phyloP scores from a whole-genome alignment of 345 rosid genomes.

The Pistacia integerrima region DNA sequence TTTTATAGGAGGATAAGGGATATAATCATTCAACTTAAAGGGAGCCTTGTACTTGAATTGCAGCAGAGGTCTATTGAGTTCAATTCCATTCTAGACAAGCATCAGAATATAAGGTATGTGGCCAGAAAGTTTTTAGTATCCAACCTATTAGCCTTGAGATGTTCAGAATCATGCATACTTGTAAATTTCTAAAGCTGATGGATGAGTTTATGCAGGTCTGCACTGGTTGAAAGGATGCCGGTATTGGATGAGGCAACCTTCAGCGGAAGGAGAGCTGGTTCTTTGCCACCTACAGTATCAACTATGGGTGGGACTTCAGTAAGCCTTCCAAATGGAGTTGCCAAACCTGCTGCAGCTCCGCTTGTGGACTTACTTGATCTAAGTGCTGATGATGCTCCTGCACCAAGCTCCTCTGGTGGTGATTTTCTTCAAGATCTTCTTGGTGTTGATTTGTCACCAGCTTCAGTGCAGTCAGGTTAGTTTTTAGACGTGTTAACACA shows the following conservation, averaged over 20 bases:
- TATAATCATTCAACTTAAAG: conserved; percentile 70
- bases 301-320: conserved; percentile 55
- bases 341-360: conserved; percentile 70
- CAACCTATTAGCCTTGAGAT: conserved; percentile 12
- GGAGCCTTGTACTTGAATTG: conserved; percentile 93
- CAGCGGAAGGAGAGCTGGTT: conserved; percentile 85
- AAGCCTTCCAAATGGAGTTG: conserved; percentile 88
- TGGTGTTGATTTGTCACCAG: conserved; percentile 69
- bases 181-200: conserved; percentile 27
- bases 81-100: conserved; percentile 85
- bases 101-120: conserved; percentile 71
- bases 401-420: conserved; percentile 74
- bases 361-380: conserved; percentile 87
- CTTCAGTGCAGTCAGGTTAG: conserved; percentile 67
- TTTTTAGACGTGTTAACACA: conserved; percentile 17
- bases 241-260: conserved; percentile 95
- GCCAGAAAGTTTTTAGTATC: conserved; percentile 10
- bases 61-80: conserved; percentile 98
- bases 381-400: conserved; percentile 75
- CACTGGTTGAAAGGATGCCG: conserved; percentile 97
- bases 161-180: conserved; percentile 9
- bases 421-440: conserved; percentile 95
- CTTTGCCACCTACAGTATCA: conserved; percentile 71
- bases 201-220: conserved; percentile 59
- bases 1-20: conserved; percentile 77